Evolutionary conservation across 2,329 filamentous ascomycete species (phyloP).

Genomic region (Dryadomyces sulphureus): DNA sequence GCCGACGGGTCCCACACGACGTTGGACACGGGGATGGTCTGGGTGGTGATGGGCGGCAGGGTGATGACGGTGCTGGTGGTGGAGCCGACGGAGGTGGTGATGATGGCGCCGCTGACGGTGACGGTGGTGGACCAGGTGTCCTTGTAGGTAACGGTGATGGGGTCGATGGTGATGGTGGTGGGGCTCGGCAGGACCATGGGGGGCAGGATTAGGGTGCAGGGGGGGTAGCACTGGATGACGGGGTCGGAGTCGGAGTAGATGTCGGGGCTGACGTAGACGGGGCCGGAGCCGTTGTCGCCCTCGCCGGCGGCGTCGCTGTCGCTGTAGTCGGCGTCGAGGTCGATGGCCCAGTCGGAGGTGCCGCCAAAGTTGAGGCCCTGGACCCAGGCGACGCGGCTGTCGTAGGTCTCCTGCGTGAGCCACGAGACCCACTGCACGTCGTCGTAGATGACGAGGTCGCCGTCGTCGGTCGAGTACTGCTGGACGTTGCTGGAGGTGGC

Average conservation of each 20-base stretch:
- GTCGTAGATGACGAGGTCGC: conserved; percentile 8
- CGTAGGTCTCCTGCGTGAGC: conserved; percentile 6
- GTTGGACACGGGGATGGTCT: background rate
- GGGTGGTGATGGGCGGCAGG: background rate
- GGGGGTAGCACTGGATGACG: background rate
- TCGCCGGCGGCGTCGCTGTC: background rate
- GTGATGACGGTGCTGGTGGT: background rate
- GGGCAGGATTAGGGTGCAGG: conserved; percentile 3
- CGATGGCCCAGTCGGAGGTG: no score
- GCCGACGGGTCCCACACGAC: background rate
- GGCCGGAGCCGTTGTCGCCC: background rate
- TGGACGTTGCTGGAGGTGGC: background rate
- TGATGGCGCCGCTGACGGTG: background rate
- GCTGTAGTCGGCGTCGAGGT: background rate
- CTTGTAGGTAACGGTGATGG: background rate
- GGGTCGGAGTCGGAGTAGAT: background rate
- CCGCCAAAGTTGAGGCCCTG: no score
- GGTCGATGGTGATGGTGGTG: background rate
- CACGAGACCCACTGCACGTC: conserved; percentile 9
- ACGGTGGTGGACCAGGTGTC: background rate
- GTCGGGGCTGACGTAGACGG: background rate
- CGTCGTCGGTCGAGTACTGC: conserved; percentile 3
- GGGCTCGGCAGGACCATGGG: background rate
- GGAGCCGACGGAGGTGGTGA: background rate
- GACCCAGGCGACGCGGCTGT: no score